These are phyloP conservation scores for Colletotrichum australisinense DNA, from an alignment of 2,329 filamentous ascomycete species.

Conservation along the genomic window DNA sequence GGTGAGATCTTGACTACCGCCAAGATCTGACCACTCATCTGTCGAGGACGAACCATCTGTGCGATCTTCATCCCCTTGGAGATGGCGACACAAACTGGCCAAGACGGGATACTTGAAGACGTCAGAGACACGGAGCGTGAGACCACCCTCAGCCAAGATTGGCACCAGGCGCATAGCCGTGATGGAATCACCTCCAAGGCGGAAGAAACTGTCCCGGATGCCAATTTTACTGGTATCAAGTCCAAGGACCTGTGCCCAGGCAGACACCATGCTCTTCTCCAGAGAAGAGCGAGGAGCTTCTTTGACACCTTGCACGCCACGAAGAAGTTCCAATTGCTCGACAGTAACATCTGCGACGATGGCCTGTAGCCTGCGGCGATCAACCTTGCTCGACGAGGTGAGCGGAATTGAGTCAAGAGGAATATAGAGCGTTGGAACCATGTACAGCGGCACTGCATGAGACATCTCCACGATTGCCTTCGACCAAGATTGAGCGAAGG, in stretches of 20 bases:
- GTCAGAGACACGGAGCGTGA: background rate
- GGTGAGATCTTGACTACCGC: background rate
- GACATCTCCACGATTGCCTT: background rate
- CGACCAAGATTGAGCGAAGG: background rate
- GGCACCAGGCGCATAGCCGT: background rate
- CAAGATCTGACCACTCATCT: background rate
- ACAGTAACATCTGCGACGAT: background rate
- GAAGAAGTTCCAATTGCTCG: background rate
- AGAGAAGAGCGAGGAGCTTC: background rate
- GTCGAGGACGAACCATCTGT: background rate
- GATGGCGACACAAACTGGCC: background rate
- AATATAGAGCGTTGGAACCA: conserved; percentile 38
- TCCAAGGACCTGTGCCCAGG: background rate
- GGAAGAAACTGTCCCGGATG: conserved; percentile 4
- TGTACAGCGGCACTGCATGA: conserved; percentile 36
- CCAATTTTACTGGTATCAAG: conserved; percentile 1
- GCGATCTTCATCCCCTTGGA: background rate
- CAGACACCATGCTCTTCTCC: background rate
- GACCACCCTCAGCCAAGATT: background rate
- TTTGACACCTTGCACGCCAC: background rate
- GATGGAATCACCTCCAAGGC: background rate
- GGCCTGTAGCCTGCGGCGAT: conserved; percentile 27
- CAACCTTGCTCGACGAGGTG: conserved; percentile 37
- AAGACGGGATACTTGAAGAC: background rate
- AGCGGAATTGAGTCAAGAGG: conserved; percentile 37